Base-by-base conservation (phyloP, 2,329 filamentous ascomycete genomes). In the Aspergillus floridensis region DNA sequence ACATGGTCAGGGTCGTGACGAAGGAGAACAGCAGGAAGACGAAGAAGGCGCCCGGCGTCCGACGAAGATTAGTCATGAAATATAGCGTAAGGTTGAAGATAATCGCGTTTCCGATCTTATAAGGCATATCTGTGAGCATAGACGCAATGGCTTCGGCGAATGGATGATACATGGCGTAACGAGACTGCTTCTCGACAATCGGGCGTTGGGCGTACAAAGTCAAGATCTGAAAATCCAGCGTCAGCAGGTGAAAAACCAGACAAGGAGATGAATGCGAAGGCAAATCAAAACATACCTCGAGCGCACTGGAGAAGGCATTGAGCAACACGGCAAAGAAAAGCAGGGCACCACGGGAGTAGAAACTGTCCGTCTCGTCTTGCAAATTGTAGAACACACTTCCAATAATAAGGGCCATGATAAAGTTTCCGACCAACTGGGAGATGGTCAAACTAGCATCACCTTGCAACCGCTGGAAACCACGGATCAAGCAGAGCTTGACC, bases 121-220 rank as follows among this genome's bases (percentile, higher is more conserved):
- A 91, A 0, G 93, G 93, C 76, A 96, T 77, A 68, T 97, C 93
- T 63, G 86, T 89, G 31, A 96, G 76, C 88, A 96, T 95, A 10
- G 90, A 95, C 0, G 90, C 86, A 60, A 91, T 82, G n/a, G 92
- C 91, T 81, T 97, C 92, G 16, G 92, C 89, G 10, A 89, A 92
- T 0, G 93, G 92, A 69, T 96, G 93, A 69, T 96, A 96, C 19
- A 96, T 82, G 19, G 92, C 92, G 72, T 96, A 96, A 59, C 89
- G 86, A 58, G 83, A 79, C 68, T 97, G 93, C 73, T 96, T 96
- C 72, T 96, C 92, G 61, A 97, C 91, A 68, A 96, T 96, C 1
- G 90, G 89, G 41, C 93, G 88, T 83, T 96, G 92, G 2, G 90
- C 86, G 72, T 95, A 97, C 4, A 96, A 82, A 0, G 90, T 92